Percentiles rank a stretch among this genome's conserved stretches.
Conservation (phyloP, 2,329 filamentous ascomycete species). For the Lomentospora prolificans region DNA sequence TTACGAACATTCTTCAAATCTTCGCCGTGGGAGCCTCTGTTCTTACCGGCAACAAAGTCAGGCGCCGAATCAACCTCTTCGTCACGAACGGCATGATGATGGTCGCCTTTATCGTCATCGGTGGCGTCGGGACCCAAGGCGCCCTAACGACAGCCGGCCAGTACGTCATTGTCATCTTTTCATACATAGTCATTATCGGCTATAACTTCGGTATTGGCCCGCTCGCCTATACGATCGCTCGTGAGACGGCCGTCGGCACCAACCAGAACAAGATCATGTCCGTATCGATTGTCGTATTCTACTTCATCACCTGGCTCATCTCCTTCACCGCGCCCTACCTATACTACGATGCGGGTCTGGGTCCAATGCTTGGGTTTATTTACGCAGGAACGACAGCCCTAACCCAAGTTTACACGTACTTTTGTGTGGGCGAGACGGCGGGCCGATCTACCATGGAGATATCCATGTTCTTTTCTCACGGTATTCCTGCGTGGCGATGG, state of each 20-base stretch:
- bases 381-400: conserved; percentile 21
- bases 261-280: conserved; percentile 36
- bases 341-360: conserved; percentile 21
- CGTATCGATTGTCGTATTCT: conserved; percentile 29
- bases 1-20: conserved; percentile 28
- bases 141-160: conserved; percentile 11
- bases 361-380: conserved; percentile 24
- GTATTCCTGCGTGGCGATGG: conserved; percentile 23
- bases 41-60: conserved; percentile 25
- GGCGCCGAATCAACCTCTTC: conserved; percentile 23
- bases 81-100: conserved; percentile 24
- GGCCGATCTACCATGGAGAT: conserved; percentile 26
- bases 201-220: conserved; percentile 31
- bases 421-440: conserved; percentile 29
- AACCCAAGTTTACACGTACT: conserved; percentile 22
- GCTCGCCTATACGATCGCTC: conserved; percentile 26
- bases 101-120: conserved; percentile 22
- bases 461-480: conserved; percentile 26
- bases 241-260: conserved; percentile 31
- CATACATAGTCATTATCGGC: conserved; percentile 22
- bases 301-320: conserved; percentile 21
- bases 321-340: conserved; percentile 24
- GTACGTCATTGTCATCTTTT: conserved; percentile 16
- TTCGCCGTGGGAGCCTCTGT: conserved; percentile 25
- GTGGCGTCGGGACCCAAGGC: conserved; percentile 15